Percentiles rank a stretch among this genome's conserved stretches.
phyloP scores from a whole-genome alignment of 176 grass and related monocot species.

The Chloris gayana region DNA sequence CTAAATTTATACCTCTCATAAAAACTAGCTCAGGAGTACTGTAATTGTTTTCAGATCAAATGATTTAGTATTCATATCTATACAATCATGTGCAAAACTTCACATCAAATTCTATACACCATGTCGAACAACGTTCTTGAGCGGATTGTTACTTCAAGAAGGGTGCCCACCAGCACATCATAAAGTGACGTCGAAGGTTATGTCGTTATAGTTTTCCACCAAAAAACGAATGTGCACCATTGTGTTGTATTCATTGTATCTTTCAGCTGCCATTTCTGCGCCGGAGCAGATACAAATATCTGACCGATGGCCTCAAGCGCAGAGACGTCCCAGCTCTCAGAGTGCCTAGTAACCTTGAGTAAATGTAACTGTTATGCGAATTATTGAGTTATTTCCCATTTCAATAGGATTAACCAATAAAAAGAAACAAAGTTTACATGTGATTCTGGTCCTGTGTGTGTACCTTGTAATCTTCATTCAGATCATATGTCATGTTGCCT shows the following conservation, averaged over 20 bases:
- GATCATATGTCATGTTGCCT: conserved; percentile 83
- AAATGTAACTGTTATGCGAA: background rate
- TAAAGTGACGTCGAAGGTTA: too few relatives aligned
- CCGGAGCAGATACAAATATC: conserved; percentile 51
- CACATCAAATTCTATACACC: too few relatives aligned
- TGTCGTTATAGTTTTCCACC: too few relatives aligned
- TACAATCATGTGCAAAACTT: too few relatives aligned
- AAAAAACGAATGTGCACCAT: background rate
- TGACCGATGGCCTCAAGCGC: conserved; percentile 70
- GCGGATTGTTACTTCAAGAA: too few relatives aligned
- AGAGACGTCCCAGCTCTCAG: conserved; percentile 87
- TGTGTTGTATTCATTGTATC: background rate
- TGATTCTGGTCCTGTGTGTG: background rate
- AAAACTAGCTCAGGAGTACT: too few relatives aligned
- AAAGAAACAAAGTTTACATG: background rate
- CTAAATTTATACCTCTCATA: too few relatives aligned
- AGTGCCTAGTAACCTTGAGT: conserved; percentile 70
- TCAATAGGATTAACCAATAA: background rate
- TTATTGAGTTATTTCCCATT: background rate
- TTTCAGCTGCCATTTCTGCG: background rate
- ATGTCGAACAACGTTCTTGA: too few relatives aligned
- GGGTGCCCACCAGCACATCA: too few relatives aligned
- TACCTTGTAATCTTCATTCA: conserved; percentile 68
- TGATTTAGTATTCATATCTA: too few relatives aligned
- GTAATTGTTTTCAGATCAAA: too few relatives aligned